These are phyloP conservation scores for Yamadazyma atlantica DNA, from an alignment of 1,139 yeast species.

Conservation along the genomic window DNA sequence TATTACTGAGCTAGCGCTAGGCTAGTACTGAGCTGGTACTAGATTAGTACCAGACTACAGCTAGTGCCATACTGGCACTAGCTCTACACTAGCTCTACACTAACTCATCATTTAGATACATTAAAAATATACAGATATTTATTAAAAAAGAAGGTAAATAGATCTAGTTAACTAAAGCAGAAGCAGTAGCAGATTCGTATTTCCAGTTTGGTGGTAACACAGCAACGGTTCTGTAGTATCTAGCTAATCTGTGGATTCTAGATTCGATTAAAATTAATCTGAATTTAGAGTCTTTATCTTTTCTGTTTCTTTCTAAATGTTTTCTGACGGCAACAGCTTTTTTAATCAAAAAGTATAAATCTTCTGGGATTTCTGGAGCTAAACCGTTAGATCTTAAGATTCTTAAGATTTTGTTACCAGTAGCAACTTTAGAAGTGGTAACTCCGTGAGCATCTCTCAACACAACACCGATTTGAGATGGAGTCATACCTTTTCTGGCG, in stretches of 20 bases:
- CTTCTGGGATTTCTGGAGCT: slow-evolving; percentile 99
- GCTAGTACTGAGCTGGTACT: no score
- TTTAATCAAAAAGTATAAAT: slow-evolving; percentile 97
- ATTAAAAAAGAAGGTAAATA: no score
- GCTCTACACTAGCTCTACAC: no score
- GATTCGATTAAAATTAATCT: slow-evolving; percentile 99
- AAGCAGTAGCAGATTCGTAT: slow-evolving; percentile 99
- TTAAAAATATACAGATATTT: slow-evolving; percentile 2
- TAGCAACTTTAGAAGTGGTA: slow-evolving; percentile 93
- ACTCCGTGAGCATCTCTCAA: slow-evolving; percentile 99
- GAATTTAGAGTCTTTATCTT: slow-evolving; percentile 99
- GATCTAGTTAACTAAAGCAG: slow-evolving; percentile 96
- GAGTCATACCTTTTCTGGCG: slow-evolving; percentile 99
- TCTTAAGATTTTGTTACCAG: slow-evolving; percentile 99
- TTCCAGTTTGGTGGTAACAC: slow-evolving; percentile 99
- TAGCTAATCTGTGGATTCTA: slow-evolving; percentile 99
- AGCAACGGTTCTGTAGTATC: slow-evolving; percentile 99
- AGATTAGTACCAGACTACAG: no score
- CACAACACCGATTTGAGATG: slow-evolving; percentile 98
- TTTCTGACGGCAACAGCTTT: slow-evolving; percentile 99
- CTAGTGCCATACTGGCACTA: no score
- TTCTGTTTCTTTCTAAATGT: slow-evolving; percentile 99
- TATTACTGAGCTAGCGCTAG: no score
- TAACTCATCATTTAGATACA: no score
- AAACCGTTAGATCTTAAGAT: slow-evolving; percentile 99